Percentiles rank a stretch among this genome's conserved stretches.
phyloP scores from a whole-genome alignment of 108 stramenopile genomes.

The Nitzschia sp. region DNA sequence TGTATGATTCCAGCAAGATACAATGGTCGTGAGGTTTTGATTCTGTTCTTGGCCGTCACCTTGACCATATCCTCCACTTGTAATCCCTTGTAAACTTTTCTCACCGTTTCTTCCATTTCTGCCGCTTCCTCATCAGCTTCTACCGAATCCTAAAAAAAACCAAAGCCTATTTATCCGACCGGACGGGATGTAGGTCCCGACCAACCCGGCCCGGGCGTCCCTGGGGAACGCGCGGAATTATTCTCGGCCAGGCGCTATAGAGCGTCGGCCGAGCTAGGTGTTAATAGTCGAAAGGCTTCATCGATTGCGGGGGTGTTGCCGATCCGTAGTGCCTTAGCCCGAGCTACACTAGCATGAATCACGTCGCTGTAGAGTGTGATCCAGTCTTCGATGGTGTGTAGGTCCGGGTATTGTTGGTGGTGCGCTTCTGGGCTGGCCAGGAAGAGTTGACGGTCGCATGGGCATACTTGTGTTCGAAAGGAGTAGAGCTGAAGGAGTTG shows the following conservation, averaged over 20 bases:
- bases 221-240: background rate
- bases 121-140: too few species aligned
- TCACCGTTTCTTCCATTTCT: too few species aligned
- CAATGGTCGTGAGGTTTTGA: too few species aligned
- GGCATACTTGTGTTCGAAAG: background rate
- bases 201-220: too few species aligned
- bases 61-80: too few species aligned
- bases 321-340: background rate
- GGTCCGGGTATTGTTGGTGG: background rate
- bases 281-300: background rate
- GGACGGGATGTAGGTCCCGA: too few species aligned
- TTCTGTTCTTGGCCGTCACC: too few species aligned
- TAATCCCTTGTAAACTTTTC: too few species aligned
- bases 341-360: background rate
- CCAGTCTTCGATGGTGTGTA: background rate
- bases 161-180: background rate
- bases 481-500: background rate
- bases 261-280: background rate
- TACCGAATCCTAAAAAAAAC: background rate
- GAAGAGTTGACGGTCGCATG: background rate
- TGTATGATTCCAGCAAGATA: background rate
- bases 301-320: background rate
- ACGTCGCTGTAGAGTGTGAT: background rate
- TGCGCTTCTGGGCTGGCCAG: background rate
- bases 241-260: background rate